phyloP scores from a whole-genome alignment of 1,139 yeast species.

The Candida tropicalis region DNA sequence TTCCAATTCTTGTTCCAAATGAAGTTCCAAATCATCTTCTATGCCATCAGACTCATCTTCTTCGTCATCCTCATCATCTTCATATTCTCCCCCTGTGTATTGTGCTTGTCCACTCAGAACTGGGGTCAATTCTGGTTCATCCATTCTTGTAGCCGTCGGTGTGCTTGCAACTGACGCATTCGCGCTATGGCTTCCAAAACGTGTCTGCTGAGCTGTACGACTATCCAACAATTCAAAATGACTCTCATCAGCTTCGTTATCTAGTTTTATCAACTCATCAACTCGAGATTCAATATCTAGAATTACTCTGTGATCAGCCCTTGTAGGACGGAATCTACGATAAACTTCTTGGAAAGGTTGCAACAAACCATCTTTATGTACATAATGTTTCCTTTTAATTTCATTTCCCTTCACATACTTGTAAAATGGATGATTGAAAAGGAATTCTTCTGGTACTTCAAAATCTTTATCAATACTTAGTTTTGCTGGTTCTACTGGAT shows the following conservation, averaged over 20 bases:
- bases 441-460: constrained; percentile 41
- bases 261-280: constrained; percentile 72
- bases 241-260: constrained; percentile 82
- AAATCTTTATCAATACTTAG: constrained; percentile 43
- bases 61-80: constrained; percentile 23
- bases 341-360: constrained; percentile 63
- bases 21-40: constrained; percentile 19
- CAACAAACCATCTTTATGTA: constrained; percentile 77
- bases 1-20: constrained; percentile 35
- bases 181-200: constrained; percentile 22
- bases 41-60: constrained; percentile 24
- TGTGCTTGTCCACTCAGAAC: neutral
- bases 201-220: constrained; percentile 20
- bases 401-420: constrained; percentile 44
- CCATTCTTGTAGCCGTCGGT: constrained; percentile 14
- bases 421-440: constrained; percentile 49
- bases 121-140: constrained; percentile 10
- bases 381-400: constrained; percentile 43
- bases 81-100: constrained; percentile 17
- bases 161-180: constrained; percentile 30
- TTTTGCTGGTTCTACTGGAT: constrained; percentile 52
- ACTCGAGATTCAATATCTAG: constrained; percentile 77
- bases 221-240: constrained; percentile 77
- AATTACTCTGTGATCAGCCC: constrained; percentile 53
- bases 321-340: constrained; percentile 53